Conservation (phyloP, 768 basidiomycete genomes). For the Rhodotorula babjevae region DNA sequence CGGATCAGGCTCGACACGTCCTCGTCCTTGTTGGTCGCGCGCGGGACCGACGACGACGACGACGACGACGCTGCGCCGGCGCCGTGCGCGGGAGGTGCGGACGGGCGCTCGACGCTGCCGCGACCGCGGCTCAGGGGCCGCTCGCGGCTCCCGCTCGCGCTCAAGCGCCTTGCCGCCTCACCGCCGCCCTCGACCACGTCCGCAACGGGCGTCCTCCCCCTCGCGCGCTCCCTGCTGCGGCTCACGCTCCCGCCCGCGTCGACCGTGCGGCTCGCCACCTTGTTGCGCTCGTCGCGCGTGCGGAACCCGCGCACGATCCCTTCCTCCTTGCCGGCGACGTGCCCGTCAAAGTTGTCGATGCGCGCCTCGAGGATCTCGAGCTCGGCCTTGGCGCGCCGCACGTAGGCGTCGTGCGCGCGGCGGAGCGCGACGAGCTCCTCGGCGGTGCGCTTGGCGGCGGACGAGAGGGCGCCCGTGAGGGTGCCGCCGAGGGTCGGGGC, state of each 20-base stretch:
- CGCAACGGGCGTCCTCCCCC: not conserved
- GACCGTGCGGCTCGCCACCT: no score
- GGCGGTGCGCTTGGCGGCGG: slow-evolving; percentile 19
- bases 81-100: no score
- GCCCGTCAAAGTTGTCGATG: not conserved
- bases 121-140: not conserved
- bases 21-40: slow-evolving; percentile 3
- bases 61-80: not conserved
- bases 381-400: slow-evolving; percentile 15
- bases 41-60: not conserved
- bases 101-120: not conserved
- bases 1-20: slow-evolving; percentile 3
- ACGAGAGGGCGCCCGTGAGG: not conserved
- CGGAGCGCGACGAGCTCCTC: slow-evolving; percentile 32
- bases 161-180: not conserved
- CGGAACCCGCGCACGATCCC: slow-evolving; percentile 30
- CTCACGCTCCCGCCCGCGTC: not conserved
- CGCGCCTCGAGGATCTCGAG: slow-evolving; percentile 26
- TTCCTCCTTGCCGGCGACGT: not conserved
- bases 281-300: slow-evolving; percentile 6
- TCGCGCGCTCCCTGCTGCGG: slow-evolving; percentile 14
- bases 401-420: slow-evolving; percentile 23
- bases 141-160: not conserved
- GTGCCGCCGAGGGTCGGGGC: not conserved
- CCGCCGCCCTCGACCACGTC: not conserved